Evolutionary conservation across 768 basidiomycete species (phyloP).

Genomic region (Suillus discolor): DNA sequence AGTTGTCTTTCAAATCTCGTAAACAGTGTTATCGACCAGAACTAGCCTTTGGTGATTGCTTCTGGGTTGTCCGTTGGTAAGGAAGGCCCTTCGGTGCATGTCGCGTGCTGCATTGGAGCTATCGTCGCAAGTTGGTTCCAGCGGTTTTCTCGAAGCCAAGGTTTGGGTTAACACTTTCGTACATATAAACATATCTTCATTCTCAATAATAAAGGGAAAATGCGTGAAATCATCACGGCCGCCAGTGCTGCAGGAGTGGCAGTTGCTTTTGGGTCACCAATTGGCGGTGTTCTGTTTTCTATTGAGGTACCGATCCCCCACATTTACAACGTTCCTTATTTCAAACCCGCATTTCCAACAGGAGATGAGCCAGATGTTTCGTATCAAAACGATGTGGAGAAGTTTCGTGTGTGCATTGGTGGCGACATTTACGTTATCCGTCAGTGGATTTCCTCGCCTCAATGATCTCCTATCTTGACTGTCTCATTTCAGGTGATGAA

Average conservation of each 20-base stretch:
- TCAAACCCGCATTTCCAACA: constrained; percentile 31
- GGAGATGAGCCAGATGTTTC: constrained; percentile 99
- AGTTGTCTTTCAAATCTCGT: constrained; percentile 29
- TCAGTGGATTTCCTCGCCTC: constrained; percentile 44
- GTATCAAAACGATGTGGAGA: constrained; percentile 98
- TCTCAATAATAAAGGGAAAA: constrained; percentile 54
- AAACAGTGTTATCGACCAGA: constrained; percentile 18
- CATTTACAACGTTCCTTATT: not conserved
- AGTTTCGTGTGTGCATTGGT: constrained; percentile 97
- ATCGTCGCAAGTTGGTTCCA: constrained; percentile 85
- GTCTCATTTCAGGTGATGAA: constrained; percentile 79
- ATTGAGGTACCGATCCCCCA: constrained; percentile 69
- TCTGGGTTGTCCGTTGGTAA: constrained; percentile 97
- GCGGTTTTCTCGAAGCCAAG: constrained; percentile 85
- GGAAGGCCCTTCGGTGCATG: constrained; percentile 97
- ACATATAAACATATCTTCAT: constrained; percentile 10
- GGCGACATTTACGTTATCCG: constrained; percentile 94
- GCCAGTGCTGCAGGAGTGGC: constrained; percentile 98
- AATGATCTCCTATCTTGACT: constrained; percentile 19
- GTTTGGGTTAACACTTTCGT: constrained; percentile 44
- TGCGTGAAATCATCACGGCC: constrained; percentile 90
- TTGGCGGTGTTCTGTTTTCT: constrained; percentile 96
- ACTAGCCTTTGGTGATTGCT: constrained; percentile 92
- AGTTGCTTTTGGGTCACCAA: constrained; percentile 97
- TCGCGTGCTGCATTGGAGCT: constrained; percentile 92